phyloP scores from a whole-genome alignment of 2,329 filamentous ascomycete genomes.

The Ophiostoma himal-ulmi region DNA sequence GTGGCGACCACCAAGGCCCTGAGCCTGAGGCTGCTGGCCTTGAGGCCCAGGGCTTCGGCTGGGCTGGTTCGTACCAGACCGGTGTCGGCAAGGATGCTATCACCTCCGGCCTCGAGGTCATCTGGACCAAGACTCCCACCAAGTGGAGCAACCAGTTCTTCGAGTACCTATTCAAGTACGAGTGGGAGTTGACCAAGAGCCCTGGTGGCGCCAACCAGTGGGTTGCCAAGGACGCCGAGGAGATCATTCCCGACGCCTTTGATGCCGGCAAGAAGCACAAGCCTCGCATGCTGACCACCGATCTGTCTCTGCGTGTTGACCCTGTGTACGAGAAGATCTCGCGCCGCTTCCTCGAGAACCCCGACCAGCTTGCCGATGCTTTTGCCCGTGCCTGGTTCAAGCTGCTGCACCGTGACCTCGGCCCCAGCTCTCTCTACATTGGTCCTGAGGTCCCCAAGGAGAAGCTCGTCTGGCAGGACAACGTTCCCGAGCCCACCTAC shows the following conservation, averaged over 20 bases:
- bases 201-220: constrained; percentile 73
- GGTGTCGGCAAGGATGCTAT: constrained; percentile 67
- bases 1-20: constrained; percentile 56
- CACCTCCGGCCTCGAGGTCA: constrained; percentile 72
- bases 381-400: constrained; percentile 78
- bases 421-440: constrained; percentile 63
- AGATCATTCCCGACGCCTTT: constrained; percentile 64
- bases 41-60: constrained; percentile 65
- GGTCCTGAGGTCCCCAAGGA: constrained; percentile 65
- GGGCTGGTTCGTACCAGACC: constrained; percentile 57
- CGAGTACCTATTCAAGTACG: constrained; percentile 70
- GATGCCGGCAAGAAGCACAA: constrained; percentile 65
- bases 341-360: constrained; percentile 62
- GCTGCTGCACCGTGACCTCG: constrained; percentile 74
- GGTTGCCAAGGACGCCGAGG: constrained; percentile 62
- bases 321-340: constrained; percentile 71
- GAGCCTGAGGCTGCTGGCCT: constrained; percentile 62
- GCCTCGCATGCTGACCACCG: constrained; percentile 72
- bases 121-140: constrained; percentile 69
- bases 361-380: constrained; percentile 61
- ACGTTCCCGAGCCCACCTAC: constrained; percentile 55
- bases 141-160: constrained; percentile 73
- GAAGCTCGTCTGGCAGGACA: constrained; percentile 66
- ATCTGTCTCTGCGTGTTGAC: constrained; percentile 66
- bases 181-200: constrained; percentile 71